These are phyloP conservation scores for Diaporthe eres DNA, from an alignment of 2,329 filamentous ascomycete genomes.

Conservation along the genomic window DNA sequence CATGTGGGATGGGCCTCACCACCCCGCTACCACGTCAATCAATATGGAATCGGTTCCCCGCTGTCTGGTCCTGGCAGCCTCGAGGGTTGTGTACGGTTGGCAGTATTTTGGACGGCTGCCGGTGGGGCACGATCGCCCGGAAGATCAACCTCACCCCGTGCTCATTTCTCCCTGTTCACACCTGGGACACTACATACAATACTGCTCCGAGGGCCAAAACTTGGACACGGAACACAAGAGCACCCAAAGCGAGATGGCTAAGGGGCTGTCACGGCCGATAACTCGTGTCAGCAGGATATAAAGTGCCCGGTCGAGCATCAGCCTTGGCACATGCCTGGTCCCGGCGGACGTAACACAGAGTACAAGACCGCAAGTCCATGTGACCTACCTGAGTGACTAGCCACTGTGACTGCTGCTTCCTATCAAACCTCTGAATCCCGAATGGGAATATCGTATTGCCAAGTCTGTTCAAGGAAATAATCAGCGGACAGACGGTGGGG, in stretches of 20 bases:
- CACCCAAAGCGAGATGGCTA: background rate
- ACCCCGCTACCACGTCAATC: conserved; percentile 24
- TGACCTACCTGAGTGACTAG: background rate
- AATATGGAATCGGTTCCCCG: conserved; percentile 22
- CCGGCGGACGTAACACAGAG: background rate
- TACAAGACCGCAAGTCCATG: background rate
- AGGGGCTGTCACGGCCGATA: background rate
- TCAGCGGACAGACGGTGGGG: background rate
- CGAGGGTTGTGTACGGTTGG: conserved; percentile 5
- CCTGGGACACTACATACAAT: background rate
- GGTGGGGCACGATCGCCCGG: conserved; percentile 38
- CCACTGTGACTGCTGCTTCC: background rate
- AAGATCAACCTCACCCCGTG: conserved; percentile 29
- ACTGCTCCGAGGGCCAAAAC: conserved; percentile 32
- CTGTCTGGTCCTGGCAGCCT: conserved; percentile 9
- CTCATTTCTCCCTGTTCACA: conserved; percentile 23
- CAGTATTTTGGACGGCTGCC: conserved; percentile 20
- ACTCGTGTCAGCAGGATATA: background rate
- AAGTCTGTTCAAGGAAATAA: background rate
- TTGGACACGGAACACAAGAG: conserved; percentile 14
- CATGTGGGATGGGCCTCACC: conserved; percentile 12
- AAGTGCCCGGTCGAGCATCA: background rate
- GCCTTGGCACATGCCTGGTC: background rate
- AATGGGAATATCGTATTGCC: background rate
- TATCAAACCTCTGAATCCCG: background rate